Conservation (phyloP, 192 early-diverging fungal species). For the Coemansia sp. region DNA sequence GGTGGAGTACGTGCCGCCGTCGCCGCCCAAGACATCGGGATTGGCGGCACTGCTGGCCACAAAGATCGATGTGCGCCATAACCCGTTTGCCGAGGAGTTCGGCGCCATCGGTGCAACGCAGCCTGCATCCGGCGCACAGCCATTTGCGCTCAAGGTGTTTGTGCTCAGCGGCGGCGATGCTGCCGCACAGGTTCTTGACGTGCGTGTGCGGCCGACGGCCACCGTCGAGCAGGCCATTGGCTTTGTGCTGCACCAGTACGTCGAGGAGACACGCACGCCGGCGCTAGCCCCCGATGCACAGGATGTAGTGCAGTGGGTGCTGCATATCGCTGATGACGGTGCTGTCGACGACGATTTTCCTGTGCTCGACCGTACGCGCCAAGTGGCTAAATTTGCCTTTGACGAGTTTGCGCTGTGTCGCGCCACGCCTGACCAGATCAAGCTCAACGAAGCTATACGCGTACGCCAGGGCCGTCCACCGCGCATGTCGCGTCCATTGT, state of each 20-base stretch:
- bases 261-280: constrained; percentile 69
- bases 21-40: constrained; percentile 53
- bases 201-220: constrained; percentile 77
- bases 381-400: constrained; percentile 83
- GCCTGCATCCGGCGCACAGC: constrained; percentile 56
- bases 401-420: constrained; percentile 89
- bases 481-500: constrained; percentile 39
- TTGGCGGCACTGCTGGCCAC: constrained; percentile 65
- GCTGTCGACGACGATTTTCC: constrained; percentile 96
- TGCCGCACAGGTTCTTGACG: constrained; percentile 57
- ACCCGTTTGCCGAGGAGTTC: constrained; percentile 73
- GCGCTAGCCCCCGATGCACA: constrained; percentile 61
- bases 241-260: constrained; percentile 85
- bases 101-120: constrained; percentile 61
- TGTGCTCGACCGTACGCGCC: constrained; percentile 84
- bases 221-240: constrained; percentile 94
- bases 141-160: constrained; percentile 65
- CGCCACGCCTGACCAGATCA: constrained; percentile 74
- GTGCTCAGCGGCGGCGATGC: constrained; percentile 52
- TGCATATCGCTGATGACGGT: constrained; percentile 95
- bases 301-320: constrained; percentile 79
- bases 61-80: constrained; percentile 61
- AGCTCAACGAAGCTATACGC: constrained; percentile 51
- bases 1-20: constrained; percentile 22
- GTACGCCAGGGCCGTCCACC: constrained; percentile 45